Conservation (phyloP, 139 green algal species). For the Tetratostichococcus sp. region DNA sequence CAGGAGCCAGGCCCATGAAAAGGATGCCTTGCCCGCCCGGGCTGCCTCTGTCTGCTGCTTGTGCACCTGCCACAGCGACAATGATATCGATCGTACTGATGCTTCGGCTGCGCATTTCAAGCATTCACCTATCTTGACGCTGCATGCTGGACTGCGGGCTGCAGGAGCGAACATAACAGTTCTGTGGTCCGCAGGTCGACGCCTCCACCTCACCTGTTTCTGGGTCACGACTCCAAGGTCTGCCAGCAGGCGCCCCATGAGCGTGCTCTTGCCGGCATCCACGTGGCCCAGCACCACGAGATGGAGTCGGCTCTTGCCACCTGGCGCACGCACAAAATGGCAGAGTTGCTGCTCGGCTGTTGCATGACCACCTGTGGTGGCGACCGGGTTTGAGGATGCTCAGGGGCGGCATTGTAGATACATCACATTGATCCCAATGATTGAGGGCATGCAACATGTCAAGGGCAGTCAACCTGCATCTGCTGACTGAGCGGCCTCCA, state of each 20-base stretch:
- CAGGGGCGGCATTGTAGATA: too few relatives aligned
- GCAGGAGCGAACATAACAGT: too few relatives aligned
- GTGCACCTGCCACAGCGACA: slow-evolving; percentile 38
- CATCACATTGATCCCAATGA: too few relatives aligned
- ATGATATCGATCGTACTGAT: too few relatives aligned
- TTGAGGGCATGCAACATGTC: too few relatives aligned
- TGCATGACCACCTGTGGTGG: too few relatives aligned
- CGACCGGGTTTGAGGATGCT: too few relatives aligned
- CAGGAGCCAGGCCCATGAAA: slow-evolving; percentile 94
- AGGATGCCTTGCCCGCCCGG: slow-evolving; percentile 87
- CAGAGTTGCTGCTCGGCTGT: too few relatives aligned
- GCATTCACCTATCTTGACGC: too few relatives aligned
- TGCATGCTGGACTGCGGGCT: too few relatives aligned
- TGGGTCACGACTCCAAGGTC: slow-evolving; percentile 61
- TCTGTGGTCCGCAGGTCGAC: too few relatives aligned
- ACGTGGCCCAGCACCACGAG: slow-evolving; percentile 94
- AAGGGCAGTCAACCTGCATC: background rate
- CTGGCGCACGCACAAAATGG: background rate
- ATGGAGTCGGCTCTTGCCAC: slow-evolving; percentile 48
- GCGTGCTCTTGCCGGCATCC: slow-evolving; percentile 93
- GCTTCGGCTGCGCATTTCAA: too few relatives aligned
- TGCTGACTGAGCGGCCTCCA: slow-evolving; percentile 20
- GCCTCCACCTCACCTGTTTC: background rate
- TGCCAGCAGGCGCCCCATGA: slow-evolving; percentile 91
- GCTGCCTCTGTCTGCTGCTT: slow-evolving; percentile 63